Percentiles rank a stretch among this genome's conserved stretches.
phyloP scores from a whole-genome alignment of 768 basidiomycete species.

The Suillus americanus region DNA sequence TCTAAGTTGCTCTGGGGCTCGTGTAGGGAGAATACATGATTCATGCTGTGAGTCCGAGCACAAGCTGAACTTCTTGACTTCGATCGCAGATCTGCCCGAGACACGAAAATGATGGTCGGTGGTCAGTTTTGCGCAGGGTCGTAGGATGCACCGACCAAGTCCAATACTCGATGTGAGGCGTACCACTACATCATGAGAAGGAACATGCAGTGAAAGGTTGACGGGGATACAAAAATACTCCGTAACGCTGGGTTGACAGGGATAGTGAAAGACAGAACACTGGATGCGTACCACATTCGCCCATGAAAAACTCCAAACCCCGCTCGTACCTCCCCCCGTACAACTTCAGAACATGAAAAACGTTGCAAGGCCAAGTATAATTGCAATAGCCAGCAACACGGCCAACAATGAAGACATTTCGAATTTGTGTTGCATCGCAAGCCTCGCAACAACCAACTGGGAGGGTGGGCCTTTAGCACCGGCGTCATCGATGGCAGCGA shows the following conservation, averaged over 20 bases:
- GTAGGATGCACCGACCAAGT: neutral
- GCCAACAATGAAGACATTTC: neutral
- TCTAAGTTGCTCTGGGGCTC: neutral
- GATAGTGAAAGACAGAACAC: neutral
- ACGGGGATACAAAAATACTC: neutral
- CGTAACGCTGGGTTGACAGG: neutral
- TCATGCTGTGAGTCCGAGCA: no score
- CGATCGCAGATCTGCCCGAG: neutral
- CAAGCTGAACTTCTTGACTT: neutral
- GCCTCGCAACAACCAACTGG: neutral
- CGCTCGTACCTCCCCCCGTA: neutral
- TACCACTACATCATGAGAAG: neutral
- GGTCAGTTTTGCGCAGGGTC: neutral
- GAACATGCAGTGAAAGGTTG: neutral
- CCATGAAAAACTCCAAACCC: neutral
- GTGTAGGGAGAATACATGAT: neutral
- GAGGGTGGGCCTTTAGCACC: slow-evolving; percentile 50
- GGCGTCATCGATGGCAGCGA: slow-evolving; percentile 62
- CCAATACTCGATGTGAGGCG: neutral
- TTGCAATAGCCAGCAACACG: neutral
- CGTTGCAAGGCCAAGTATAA: neutral
- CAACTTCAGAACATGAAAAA: neutral
- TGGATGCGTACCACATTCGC: neutral
- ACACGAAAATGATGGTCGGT: neutral
- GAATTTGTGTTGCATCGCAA: neutral